A percentile compares a stretch with the other conserved stretches of the same genome.
Conservation (phyloP, 257 asterid species). For the Penstemon newberryi region DNA sequence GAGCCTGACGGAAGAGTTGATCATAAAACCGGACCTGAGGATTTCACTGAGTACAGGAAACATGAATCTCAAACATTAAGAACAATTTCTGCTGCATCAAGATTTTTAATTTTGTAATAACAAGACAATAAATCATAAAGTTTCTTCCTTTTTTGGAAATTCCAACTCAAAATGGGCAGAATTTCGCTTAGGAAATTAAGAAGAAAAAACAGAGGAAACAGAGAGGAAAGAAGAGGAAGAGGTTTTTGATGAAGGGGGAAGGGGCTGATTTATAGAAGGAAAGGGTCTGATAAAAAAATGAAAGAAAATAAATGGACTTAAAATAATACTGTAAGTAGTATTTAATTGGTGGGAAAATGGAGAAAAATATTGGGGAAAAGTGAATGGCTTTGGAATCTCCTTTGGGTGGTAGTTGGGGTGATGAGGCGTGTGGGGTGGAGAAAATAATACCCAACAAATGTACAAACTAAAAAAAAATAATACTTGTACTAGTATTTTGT, state of each 20-base stretch:
- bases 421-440: conserved; percentile 48
- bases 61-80: conserved; percentile 56
- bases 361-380: conserved; percentile 19
- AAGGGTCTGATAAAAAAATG: conserved; percentile 23
- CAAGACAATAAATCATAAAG: too few species aligned
- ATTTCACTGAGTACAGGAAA: conserved; percentile 76
- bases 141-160: not conserved
- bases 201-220: not conserved
- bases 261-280: conserved; percentile 54
- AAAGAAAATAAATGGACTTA: not conserved
- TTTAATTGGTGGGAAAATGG: conserved; percentile 1
- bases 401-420: conserved; percentile 12
- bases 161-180: not conserved
- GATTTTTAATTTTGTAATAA: not conserved
- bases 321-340: not conserved
- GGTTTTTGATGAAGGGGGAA: conserved; percentile 34
- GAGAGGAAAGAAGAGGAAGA: conserved; percentile 39
- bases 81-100: conserved; percentile 37
- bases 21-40: conserved; percentile 63
- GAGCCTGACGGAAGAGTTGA: conserved; percentile 63
- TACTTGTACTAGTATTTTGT: too few species aligned
- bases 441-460: conserved; percentile 13
- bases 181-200: not conserved
- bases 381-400: conserved; percentile 42
- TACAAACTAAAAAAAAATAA: too few species aligned